Evolutionary conservation across 148 eudicot genomes (phyloP).

Genomic region (Beta vulgaris): DNA sequence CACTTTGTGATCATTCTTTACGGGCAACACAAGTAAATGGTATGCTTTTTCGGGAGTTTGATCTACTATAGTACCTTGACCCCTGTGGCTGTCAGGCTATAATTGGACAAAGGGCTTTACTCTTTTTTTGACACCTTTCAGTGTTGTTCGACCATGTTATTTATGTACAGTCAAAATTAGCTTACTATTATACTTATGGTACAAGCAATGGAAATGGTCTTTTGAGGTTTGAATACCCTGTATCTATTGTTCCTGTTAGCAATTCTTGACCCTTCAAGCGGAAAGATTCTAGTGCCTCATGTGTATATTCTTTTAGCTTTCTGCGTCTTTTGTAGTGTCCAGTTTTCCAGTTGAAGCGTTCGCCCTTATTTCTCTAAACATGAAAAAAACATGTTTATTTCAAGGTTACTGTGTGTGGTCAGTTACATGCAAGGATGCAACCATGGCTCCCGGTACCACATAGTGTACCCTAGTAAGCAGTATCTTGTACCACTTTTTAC

Average conservation of each 20-base stretch:
- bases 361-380: no score
- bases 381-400: no score
- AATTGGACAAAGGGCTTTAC: background rate
- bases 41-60: background rate
- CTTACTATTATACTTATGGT: background rate
- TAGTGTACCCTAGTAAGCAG: no score
- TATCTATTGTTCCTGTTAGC: background rate
- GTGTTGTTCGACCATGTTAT: background rate
- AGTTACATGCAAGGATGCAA: no score
- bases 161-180: constrained; percentile 5
- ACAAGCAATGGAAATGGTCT: background rate
- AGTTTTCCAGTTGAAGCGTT: no score
- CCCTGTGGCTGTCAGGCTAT: background rate
- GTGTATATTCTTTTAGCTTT: no score
- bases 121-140: background rate
- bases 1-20: background rate
- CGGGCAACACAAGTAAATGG: background rate
- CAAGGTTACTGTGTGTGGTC: no score
- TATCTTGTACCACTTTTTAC: no score
- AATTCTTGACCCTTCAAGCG: no score
- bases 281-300: no score
- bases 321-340: no score
- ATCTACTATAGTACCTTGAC: background rate
- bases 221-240: background rate
- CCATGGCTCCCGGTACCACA: no score